phyloP scores from a whole-genome alignment of 768 basidiomycete species.

The Leccinum obscurum region DNA sequence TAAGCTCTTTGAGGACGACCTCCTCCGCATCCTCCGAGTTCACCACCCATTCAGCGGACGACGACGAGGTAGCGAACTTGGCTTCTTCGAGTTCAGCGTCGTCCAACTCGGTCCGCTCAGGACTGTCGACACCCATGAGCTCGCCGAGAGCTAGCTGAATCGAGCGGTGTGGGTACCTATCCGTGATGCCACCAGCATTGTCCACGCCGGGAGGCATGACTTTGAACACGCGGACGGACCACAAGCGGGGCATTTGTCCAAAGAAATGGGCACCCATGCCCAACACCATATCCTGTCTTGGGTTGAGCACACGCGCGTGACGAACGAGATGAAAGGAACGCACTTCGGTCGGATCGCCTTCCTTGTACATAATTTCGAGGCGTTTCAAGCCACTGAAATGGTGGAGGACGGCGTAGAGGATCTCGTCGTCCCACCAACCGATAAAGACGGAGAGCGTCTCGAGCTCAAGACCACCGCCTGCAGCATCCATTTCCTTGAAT shows the following conservation, averaged over 20 bases:
- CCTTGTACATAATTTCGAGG: conserved; percentile 41
- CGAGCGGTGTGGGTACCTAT: conserved; percentile 14
- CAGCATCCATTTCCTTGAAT: conserved; percentile 27
- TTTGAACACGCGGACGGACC: conserved; percentile 41
- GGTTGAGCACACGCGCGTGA: background rate
- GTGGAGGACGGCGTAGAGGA: conserved; percentile 42
- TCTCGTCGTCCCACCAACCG: conserved; percentile 48
- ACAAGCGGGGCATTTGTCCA: conserved; percentile 35
- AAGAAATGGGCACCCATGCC: conserved; percentile 47
- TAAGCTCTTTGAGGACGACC: conserved; percentile 34
- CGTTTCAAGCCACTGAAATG: conserved; percentile 39
- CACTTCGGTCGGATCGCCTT: conserved; percentile 43
- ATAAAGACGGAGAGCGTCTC: conserved; percentile 36
- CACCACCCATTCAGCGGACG: background rate
- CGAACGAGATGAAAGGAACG: conserved; percentile 8
- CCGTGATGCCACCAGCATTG: conserved; percentile 8
- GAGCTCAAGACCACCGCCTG: conserved; percentile 20
- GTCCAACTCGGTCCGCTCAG: conserved; percentile 20
- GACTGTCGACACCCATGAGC: conserved; percentile 7
- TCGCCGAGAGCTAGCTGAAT: conserved; percentile 14
- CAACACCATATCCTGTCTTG: conserved; percentile 37
- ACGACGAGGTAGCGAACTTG: conserved; percentile 1
- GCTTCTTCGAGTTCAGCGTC: conserved; percentile 25
- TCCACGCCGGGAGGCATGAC: conserved; percentile 19
- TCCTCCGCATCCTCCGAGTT: conserved; percentile 25